Evolutionary conservation across 2,329 filamentous ascomycete genomes (phyloP).

Genomic region (Talaromyces piceae): DNA sequence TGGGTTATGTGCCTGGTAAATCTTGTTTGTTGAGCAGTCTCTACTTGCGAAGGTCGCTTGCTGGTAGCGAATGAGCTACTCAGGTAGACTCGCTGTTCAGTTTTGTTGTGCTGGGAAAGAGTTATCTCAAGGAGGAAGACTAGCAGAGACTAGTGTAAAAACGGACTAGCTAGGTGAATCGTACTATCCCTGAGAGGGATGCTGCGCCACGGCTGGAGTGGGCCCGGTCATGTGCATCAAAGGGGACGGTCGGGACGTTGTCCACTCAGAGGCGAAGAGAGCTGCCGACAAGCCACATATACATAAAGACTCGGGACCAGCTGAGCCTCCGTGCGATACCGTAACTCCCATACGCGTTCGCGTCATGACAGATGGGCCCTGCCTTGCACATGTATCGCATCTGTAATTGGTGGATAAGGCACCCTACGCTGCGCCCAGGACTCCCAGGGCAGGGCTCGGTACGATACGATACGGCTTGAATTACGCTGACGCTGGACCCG

Average conservation of each 20-base stretch:
- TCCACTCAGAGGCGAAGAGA: not conserved
- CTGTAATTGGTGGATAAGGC: not conserved
- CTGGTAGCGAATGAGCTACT: not conserved
- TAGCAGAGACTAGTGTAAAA: not conserved
- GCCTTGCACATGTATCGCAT: not conserved
- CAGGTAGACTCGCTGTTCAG: too few species aligned
- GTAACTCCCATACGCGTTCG: not conserved
- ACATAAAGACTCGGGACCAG: not conserved
- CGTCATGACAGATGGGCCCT: not conserved
- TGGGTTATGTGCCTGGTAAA: too few species aligned
- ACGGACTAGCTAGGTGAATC: not conserved
- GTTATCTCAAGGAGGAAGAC: not conserved
- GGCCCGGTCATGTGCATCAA: too few species aligned
- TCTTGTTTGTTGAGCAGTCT: not conserved
- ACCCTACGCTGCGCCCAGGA: not conserved
- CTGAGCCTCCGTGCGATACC: not conserved
- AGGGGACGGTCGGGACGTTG: not conserved
- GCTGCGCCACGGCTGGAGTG: not conserved
- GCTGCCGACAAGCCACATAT: not conserved
- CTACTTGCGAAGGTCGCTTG: too few species aligned
- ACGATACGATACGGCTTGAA: not conserved
- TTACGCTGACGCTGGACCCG: not conserved
- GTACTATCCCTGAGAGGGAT: not conserved
- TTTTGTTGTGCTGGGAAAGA: not conserved
- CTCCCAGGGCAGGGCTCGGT: not conserved